Conservation (phyloP, 2,329 filamentous ascomycete species). For the Hirsutella thompsonii region DNA sequence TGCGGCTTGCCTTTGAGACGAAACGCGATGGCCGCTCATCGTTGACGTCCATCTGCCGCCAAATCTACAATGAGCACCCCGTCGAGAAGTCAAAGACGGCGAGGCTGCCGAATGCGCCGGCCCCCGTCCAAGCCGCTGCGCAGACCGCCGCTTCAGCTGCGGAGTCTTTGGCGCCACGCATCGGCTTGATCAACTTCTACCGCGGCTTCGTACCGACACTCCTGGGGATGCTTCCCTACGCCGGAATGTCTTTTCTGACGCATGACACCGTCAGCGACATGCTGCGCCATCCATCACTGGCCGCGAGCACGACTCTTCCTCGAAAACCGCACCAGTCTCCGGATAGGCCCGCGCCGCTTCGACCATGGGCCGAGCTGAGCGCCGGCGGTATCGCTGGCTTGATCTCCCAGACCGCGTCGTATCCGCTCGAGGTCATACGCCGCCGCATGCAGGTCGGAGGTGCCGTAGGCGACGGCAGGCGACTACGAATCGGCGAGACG, state of each 20-base stretch:
- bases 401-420: constrained; percentile 82
- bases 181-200: constrained; percentile 81
- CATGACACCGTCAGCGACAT: constrained; percentile 85
- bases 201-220: constrained; percentile 84
- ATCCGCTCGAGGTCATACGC: constrained; percentile 85
- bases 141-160: constrained; percentile 24
- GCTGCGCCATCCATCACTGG: constrained; percentile 55
- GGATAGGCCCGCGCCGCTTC: constrained; percentile 58
- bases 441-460: constrained; percentile 94
- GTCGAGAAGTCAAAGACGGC: constrained; percentile 19
- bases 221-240: constrained; percentile 92
- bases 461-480: constrained; percentile 78
- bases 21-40: constrained; percentile 58
- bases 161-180: constrained; percentile 36
- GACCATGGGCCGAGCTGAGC: constrained; percentile 74
- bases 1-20: constrained; percentile 90
- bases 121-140: constrained; percentile 16
- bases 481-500: constrained; percentile 69
- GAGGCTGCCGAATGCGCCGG: constrained; percentile 14
- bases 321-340: constrained; percentile 37
- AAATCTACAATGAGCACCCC: constrained; percentile 73
- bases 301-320: constrained; percentile 63
- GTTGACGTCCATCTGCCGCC: constrained; percentile 62
- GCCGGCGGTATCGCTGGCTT: constrained; percentile 79
- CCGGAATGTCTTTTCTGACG: constrained; percentile 87